Base-by-base conservation (phyloP, 352 stramenopile species). In the Blastocystis sp. region DNA sequence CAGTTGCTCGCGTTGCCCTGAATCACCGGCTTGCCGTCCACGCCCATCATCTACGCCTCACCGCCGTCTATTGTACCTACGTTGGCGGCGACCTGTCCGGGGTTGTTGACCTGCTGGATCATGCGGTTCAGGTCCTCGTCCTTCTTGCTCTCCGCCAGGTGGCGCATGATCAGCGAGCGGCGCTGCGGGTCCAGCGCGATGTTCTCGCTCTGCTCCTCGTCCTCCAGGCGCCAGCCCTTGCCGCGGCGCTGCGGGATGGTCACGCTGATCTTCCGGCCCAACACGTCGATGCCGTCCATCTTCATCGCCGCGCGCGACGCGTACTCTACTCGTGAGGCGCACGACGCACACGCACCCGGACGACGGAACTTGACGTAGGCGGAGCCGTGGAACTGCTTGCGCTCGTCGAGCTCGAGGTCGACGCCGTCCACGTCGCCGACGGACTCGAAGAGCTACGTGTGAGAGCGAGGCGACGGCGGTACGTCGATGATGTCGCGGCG, bases 311-410 rank as follows among this genome's bases (percentile, higher is more conserved):
- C 71, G 37, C 71, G 71, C 31, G 71, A 81, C 4, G 71, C 71
- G 59, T 31, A 66, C 50, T 81, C 71, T 74, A 74, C 63, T 16
- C 26, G 12, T 74, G 4, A 50, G 24, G 3, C 6, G 12, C 12
- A 13, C 3, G 45, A 9, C 3, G 3, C 12, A 41, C 21, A 13
- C 13, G 6, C 10, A 74, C 63, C 63, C 3, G 71, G 71, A 9
- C 71, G 71, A 65, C 71, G 71, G 78, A 88, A 88, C 62, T 78
- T 74, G 16, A 88, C 45, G 35, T 88, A 77, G n/a, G 62, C 78
- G 13, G 29, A 51, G 39, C 78, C 78, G 19, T 77, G 60, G 62
- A 78, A 88, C 65, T 79, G 19, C 21, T 63, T 63, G 59, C 26
- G 62, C 2, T 80, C 59, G n/a, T 88, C 78, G 13, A 80, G 24